Evolutionary conservation across 139 green algal genomes (phyloP).

Genomic region (Trebouxia sp.): DNA sequence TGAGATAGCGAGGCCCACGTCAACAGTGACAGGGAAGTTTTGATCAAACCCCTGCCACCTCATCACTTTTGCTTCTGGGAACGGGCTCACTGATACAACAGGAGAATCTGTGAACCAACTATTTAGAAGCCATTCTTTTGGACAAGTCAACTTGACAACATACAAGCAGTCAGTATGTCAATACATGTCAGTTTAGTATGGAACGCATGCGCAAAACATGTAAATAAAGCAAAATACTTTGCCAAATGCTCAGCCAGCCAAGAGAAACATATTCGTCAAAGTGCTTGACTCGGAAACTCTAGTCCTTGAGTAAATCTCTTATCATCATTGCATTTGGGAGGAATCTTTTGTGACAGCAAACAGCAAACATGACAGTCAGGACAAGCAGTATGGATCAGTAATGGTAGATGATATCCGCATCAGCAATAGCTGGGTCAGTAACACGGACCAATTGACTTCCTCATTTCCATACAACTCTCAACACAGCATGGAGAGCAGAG

Average conservation of each 20-base stretch:
- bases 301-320: constrained; percentile 72
- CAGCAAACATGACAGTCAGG: too few relatives aligned
- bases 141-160: too few relatives aligned
- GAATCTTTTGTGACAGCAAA: too few relatives aligned
- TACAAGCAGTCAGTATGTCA: too few relatives aligned
- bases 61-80: constrained; percentile 72
- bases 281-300: constrained; percentile 79
- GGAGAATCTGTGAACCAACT: constrained; percentile 64
- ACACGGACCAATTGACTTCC: constrained; percentile 75
- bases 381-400: constrained; percentile 37
- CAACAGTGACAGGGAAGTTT: constrained; percentile 48
- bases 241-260: constrained; percentile 78
- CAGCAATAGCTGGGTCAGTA: constrained; percentile 63
- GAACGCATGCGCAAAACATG: too few relatives aligned
- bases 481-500: too few relatives aligned
- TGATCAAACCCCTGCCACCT: constrained; percentile 67
- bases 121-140: constrained; percentile 60
- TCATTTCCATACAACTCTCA: constrained; percentile 64
- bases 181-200: too few relatives aligned
- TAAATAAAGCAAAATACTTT: not conserved
- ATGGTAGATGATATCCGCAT: constrained; percentile 53
- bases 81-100: constrained; percentile 54
- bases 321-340: constrained; percentile 61
- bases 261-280: constrained; percentile 76
- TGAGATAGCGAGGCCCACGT: constrained; percentile 65